Evolutionary conservation across 495 filamentous ascomycete genomes (phyloP).

Genomic region (Pyrenula aspistea): DNA sequence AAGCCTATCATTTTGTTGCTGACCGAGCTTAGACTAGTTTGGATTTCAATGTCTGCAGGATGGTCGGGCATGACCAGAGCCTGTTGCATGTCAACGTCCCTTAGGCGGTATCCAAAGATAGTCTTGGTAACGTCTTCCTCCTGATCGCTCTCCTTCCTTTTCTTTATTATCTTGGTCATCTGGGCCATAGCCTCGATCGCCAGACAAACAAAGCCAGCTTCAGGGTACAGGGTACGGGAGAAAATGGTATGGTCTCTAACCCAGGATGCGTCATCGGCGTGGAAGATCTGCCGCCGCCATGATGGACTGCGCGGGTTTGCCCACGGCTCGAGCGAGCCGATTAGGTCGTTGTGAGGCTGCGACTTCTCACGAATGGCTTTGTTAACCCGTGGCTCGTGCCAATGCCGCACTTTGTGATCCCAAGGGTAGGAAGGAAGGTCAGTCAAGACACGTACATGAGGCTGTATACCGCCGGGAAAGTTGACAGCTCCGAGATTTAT

Average conservation of each 20-base stretch:
- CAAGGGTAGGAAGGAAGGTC: constrained; percentile 13
- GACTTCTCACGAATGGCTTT: background rate
- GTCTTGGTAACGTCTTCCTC: background rate
- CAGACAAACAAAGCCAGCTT: constrained; percentile 41
- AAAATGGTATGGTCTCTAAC: constrained; percentile 22
- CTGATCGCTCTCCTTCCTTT: background rate
- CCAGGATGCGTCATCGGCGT: constrained; percentile 21
- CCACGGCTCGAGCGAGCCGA: background rate
- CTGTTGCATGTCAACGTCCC: constrained; percentile 17
- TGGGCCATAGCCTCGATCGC: constrained; percentile 40
- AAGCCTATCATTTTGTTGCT: constrained; percentile 11
- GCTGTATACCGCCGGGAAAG: background rate
- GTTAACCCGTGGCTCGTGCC: constrained; percentile 7
- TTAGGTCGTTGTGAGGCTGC: background rate
- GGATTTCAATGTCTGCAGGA: constrained; percentile 19
- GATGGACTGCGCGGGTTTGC: background rate
- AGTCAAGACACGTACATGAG: constrained; percentile 6
- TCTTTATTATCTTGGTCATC: background rate
- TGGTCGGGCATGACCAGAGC: constrained; percentile 22
- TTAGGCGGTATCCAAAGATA: constrained; percentile 12
- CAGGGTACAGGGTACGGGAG: constrained; percentile 36
- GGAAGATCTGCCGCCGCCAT: constrained; percentile 16
- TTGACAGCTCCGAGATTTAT: constrained; percentile 19
- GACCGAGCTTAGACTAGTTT: constrained; percentile 3
- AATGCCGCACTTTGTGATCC: constrained; percentile 10